These are phyloP conservation scores for Penicillium vulpinum DNA, from an alignment of 2,329 filamentous ascomycete species.

Conservation along the genomic window DNA sequence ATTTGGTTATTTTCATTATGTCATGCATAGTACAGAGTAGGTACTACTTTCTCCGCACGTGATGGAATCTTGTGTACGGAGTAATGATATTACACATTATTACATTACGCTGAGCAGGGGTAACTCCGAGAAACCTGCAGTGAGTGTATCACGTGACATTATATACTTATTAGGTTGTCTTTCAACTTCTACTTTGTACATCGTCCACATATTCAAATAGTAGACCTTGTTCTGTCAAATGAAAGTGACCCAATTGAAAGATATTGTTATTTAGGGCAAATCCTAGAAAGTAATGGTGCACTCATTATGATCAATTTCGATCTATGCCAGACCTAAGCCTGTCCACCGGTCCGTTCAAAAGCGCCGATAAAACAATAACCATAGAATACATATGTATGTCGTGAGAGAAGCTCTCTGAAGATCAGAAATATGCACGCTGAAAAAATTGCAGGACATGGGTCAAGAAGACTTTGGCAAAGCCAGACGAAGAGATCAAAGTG, in stretches of 20 bases:
- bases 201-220: neutral
- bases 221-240: neutral
- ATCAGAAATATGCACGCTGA: conserved; percentile 41
- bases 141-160: neutral
- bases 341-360: conserved; percentile 15
- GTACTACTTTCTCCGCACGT: neutral
- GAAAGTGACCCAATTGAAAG: neutral
- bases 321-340: conserved; percentile 11
- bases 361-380: conserved; percentile 19
- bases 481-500: conserved; percentile 14
- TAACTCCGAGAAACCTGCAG: neutral
- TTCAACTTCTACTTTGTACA: too few relatives aligned
- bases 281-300: neutral
- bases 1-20: neutral
- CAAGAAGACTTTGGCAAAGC: conserved; percentile 27
- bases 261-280: neutral
- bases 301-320: conserved; percentile 15
- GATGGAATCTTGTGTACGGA: neutral
- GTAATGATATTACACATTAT: neutral
- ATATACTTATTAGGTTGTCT: neutral
- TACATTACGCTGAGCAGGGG: neutral
- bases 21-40: too few relatives aligned
- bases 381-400: conserved; percentile 23
- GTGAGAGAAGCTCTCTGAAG: conserved; percentile 19
- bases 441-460: conserved; percentile 35